These are phyloP conservation scores for Diplocarpon mali DNA, from an alignment of 2,329 filamentous ascomycete species.

Conservation along the genomic window DNA sequence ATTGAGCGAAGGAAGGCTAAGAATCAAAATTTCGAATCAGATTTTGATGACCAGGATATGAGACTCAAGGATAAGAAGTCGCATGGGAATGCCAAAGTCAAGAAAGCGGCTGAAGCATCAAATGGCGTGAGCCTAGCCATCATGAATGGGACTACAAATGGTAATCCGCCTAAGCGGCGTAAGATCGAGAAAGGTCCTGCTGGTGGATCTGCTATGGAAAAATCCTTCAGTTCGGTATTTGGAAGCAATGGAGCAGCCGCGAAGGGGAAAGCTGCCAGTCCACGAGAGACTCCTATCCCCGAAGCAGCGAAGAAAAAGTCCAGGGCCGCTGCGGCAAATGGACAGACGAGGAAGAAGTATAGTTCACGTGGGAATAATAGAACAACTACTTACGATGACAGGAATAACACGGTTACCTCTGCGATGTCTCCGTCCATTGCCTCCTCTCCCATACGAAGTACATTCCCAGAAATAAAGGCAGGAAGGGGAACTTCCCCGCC, in stretches of 20 bases:
- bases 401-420: constrained; percentile 36
- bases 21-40: constrained; percentile 59
- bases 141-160: constrained; percentile 41
- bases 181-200: constrained; percentile 55
- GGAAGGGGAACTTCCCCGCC: constrained; percentile 50
- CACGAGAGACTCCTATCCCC: constrained; percentile 54
- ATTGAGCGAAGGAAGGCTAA: constrained; percentile 57
- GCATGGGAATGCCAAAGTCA: constrained; percentile 46
- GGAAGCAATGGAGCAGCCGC: constrained; percentile 35
- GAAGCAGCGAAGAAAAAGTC: constrained; percentile 60
- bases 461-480: constrained; percentile 51
- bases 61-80: constrained; percentile 50
- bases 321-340: constrained; percentile 54
- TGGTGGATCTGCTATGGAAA: constrained; percentile 47
- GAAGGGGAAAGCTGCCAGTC: constrained; percentile 52
- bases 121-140: constrained; percentile 54
- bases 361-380: constrained; percentile 20
- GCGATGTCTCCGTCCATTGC: constrained; percentile 58
- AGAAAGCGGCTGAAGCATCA: constrained; percentile 46
- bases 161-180: constrained; percentile 58
- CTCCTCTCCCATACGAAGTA: constrained; percentile 64
- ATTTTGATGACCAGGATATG: constrained; percentile 57
- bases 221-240: constrained; percentile 52
- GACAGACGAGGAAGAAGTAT: constrained; percentile 71
- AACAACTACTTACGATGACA: constrained; percentile 19